phyloP scores from a whole-genome alignment of 2,329 filamentous ascomycete genomes.

The Claviceps pazoutovae region DNA sequence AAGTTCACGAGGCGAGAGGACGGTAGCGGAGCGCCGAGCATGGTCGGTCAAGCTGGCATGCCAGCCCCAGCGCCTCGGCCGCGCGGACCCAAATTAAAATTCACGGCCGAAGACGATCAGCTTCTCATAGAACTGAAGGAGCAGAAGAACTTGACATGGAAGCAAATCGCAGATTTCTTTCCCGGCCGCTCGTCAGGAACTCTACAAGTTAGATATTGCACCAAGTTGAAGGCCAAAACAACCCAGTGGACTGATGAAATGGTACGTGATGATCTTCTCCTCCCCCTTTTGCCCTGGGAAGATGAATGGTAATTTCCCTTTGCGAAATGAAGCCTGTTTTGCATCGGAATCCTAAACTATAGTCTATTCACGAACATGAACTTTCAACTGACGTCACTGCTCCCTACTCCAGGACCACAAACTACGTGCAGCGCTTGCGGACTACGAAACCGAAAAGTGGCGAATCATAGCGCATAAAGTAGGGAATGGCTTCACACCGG shows the following conservation, averaged over 20 bases:
- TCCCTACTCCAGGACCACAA: slow-evolving; percentile 49
- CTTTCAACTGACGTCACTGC: not conserved
- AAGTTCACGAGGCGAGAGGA: slow-evolving; percentile 53
- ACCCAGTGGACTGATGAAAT: slow-evolving; percentile 90
- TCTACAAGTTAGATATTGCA: slow-evolving; percentile 86
- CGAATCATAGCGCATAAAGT: slow-evolving; percentile 83
- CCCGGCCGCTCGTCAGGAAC: slow-evolving; percentile 82
- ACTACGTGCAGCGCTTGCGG: slow-evolving; percentile 60
- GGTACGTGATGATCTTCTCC: slow-evolving; percentile 36
- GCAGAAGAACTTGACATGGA: slow-evolving; percentile 90
- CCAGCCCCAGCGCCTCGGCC: slow-evolving; percentile 67
- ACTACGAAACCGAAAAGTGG: slow-evolving; percentile 89
- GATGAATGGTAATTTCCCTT: not conserved
- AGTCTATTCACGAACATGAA: not conserved
- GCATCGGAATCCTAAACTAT: too few species aligned
- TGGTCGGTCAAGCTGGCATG: slow-evolving; percentile 81
- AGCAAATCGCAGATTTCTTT: slow-evolving; percentile 94
- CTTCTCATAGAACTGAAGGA: slow-evolving; percentile 83
- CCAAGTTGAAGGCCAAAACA: slow-evolving; percentile 85
- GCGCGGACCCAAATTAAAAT: slow-evolving; percentile 81
- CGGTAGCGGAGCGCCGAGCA: slow-evolving; percentile 55
- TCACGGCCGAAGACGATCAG: slow-evolving; percentile 82
- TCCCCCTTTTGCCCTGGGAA: too few species aligned
- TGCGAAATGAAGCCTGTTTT: not conserved
- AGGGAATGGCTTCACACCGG: slow-evolving; percentile 76